phyloP scores from a whole-genome alignment of 768 basidiomycete species.

The Termitomyces sp. region DNA sequence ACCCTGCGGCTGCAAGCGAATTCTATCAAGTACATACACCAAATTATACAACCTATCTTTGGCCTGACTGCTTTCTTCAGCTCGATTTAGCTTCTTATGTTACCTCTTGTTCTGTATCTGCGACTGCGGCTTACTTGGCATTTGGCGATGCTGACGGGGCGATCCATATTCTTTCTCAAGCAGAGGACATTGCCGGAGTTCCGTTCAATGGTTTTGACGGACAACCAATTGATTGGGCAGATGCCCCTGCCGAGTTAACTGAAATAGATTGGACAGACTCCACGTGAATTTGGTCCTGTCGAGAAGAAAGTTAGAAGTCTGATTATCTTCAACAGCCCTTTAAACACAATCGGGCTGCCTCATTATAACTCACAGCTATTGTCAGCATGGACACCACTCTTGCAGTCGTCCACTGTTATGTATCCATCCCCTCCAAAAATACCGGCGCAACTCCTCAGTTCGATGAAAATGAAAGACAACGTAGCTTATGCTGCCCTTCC shows the following conservation, averaged over 20 bases:
- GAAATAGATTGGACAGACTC: conserved; percentile 76
- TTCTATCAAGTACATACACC: conserved; percentile 72
- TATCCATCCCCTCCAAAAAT: conserved; percentile 75
- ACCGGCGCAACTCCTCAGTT: conserved; percentile 67
- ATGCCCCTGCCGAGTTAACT: conserved; percentile 60
- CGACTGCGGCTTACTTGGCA: conserved; percentile 86
- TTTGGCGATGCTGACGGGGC: conserved; percentile 86
- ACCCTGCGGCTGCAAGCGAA: conserved; percentile 59
- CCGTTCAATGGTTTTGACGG: conserved; percentile 92
- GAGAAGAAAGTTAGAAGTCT: background rate
- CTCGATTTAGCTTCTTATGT: conserved; percentile 72
- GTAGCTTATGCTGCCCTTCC: conserved; percentile 88
- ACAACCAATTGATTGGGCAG: conserved; percentile 81
- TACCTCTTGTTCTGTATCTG: conserved; percentile 75
- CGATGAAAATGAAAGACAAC: conserved; percentile 85
- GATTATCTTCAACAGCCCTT: conserved; percentile 46
- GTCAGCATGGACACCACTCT: conserved; percentile 58
- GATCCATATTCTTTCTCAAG: conserved; percentile 77
- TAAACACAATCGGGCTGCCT: conserved; percentile 87
- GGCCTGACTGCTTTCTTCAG: conserved; percentile 27
- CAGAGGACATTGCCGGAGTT: conserved; percentile 50
- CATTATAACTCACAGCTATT: conserved; percentile 71
- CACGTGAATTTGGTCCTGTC: conserved; percentile 48
- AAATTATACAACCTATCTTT: background rate
- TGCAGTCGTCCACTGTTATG: conserved; percentile 32